Conservation (phyloP, 2,329 filamentous ascomycete genomes). For the Verticillium zaregamsianum region DNA sequence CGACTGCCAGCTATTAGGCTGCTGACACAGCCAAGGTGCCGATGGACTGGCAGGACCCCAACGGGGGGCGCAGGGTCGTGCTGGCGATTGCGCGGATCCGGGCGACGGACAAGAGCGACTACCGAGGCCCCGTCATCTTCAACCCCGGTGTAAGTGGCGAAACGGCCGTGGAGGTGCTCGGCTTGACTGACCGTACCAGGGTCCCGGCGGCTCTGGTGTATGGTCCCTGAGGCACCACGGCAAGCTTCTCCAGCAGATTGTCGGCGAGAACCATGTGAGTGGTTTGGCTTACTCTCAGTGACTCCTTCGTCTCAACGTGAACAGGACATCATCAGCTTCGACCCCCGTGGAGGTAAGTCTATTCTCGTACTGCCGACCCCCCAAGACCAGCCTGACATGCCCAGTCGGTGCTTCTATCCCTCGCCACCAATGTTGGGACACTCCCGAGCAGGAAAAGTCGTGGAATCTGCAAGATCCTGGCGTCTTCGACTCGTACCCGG, state of each 20-base stretch:
- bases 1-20: constrained; percentile 1
- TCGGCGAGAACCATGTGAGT: constrained; percentile 41
- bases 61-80: constrained; percentile 20
- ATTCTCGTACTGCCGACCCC: too few species aligned
- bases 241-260: constrained; percentile 34
- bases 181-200: constrained; percentile 19
- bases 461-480: constrained; percentile 41
- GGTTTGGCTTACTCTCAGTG: not conserved
- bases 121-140: constrained; percentile 26
- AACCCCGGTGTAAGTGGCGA: constrained; percentile 27
- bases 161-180: not conserved
- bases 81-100: constrained; percentile 26
- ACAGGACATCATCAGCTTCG: constrained; percentile 46
- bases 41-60: constrained; percentile 28
- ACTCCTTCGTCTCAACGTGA: not conserved
- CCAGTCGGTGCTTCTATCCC: constrained; percentile 44
- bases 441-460: constrained; percentile 31
- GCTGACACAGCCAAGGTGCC: constrained; percentile 27
- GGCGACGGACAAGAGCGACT: constrained; percentile 21
- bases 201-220: constrained; percentile 45
- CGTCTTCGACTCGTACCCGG: constrained; percentile 41
- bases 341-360: constrained; percentile 41
- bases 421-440: constrained; percentile 46
- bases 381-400: not conserved
- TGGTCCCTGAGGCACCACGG: constrained; percentile 25